phyloP scores from a whole-genome alignment of 306 rosid species.

The Benincasa hispida region DNA sequence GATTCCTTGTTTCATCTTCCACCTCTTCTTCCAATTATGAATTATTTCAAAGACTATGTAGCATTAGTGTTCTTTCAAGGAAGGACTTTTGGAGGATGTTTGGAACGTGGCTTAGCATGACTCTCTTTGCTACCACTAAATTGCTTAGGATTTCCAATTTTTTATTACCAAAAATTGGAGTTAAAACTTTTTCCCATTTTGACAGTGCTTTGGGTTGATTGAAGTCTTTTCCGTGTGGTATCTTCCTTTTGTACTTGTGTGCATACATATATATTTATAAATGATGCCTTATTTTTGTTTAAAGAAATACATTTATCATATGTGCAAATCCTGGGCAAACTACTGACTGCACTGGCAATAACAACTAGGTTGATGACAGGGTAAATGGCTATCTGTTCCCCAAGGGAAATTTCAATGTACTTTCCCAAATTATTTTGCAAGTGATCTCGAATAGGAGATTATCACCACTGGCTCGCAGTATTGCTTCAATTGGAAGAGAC shows the following conservation, averaged over 20 bases:
- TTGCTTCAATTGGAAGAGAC: slow-evolving; percentile 61
- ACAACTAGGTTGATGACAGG: slow-evolving; percentile 69
- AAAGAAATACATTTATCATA: not conserved
- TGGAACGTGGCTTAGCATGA: not conserved
- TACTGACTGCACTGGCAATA: slow-evolving; percentile 27
- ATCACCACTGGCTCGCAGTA: slow-evolving; percentile 57
- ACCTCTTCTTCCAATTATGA: not conserved
- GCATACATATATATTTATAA: not conserved
- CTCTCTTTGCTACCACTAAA: not conserved
- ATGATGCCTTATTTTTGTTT: not conserved
- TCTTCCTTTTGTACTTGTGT: not conserved
- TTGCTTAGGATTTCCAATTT: not conserved
- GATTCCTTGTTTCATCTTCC: not conserved
- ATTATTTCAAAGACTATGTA: not conserved
- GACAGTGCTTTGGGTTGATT: not conserved
- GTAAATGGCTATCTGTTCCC: slow-evolving; percentile 87
- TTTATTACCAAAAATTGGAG: not conserved
- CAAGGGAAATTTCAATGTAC: slow-evolving; percentile 39
- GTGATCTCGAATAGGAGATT: slow-evolving; percentile 50
- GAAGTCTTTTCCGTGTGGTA: not conserved
- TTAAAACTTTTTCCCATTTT: not conserved
- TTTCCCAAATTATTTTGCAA: slow-evolving; percentile 51
- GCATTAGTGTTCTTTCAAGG: not conserved
- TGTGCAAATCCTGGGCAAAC: slow-evolving; percentile 5
- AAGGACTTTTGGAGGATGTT: not conserved